phyloP scores from a whole-genome alignment of 2,329 filamentous ascomycete genomes.

The Orbilia javanica region DNA sequence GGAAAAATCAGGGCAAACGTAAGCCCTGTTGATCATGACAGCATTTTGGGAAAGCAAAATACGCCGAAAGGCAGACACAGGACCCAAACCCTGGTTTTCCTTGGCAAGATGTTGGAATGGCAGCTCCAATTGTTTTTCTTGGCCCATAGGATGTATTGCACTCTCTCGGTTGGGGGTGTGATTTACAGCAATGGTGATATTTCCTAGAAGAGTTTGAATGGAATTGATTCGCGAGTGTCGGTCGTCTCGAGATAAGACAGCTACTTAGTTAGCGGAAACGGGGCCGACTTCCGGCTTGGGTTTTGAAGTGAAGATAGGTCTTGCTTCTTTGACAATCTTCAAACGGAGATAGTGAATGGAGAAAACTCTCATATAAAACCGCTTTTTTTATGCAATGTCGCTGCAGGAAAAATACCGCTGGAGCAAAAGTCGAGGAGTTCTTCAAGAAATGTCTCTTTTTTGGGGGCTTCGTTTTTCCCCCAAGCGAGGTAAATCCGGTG shows the following conservation, averaged over 20 bases:
- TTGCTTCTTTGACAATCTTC: not conserved
- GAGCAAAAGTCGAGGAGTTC: not conserved
- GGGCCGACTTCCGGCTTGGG: not conserved
- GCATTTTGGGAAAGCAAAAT: not conserved
- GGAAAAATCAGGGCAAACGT: constrained; percentile 14
- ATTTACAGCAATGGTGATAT: not conserved
- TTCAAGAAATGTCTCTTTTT: not conserved
- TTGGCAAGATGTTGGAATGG: constrained; percentile 27
- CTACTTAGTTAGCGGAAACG: constrained; percentile 6
- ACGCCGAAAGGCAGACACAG: constrained; percentile 4
- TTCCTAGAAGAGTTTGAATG: not conserved
- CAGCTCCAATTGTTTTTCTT: not conserved
- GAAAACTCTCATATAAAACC: not conserved
- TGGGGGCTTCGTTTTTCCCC: not conserved
- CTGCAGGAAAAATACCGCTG: not conserved
- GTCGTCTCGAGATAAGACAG: not conserved
- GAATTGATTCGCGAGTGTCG: not conserved
- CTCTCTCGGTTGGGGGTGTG: not conserved
- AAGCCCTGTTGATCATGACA: constrained; percentile 34
- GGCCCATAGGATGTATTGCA: not conserved
- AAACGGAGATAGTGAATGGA: constrained; percentile 24
- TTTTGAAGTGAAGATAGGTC: not conserved
- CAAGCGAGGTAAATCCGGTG: constrained; percentile 22
- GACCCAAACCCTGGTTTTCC: not conserved
- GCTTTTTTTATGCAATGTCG: not conserved